These are phyloP conservation scores for Saposhnikovia divaricata DNA, from an alignment of 129 eudicot species.

Conservation along the genomic window DNA sequence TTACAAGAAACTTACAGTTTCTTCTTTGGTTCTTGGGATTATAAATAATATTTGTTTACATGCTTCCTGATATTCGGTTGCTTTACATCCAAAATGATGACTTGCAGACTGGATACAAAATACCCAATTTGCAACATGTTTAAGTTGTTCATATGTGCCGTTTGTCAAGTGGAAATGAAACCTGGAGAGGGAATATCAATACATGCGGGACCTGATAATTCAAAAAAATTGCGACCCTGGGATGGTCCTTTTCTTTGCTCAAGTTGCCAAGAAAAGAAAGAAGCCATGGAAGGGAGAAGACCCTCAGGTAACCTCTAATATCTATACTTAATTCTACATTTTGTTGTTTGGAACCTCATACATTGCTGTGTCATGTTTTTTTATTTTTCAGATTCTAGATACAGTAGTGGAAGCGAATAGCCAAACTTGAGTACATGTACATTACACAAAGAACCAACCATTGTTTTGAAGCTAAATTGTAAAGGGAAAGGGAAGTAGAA, in stretches of 20 bases:
- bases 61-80: neutral
- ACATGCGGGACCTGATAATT: conserved; percentile 41
- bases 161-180: conserved; percentile 84
- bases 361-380: neutral
- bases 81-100: neutral
- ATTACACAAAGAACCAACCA: conserved; percentile 12
- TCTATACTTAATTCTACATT: neutral
- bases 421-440: conserved; percentile 7
- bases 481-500: conserved; percentile 24
- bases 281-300: conserved; percentile 96
- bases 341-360: neutral
- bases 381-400: conserved; percentile 61
- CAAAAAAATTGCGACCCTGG: conserved; percentile 69
- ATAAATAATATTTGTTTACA: neutral
- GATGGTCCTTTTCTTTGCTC: conserved; percentile 94
- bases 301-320: conserved; percentile 38
- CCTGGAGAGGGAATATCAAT: conserved; percentile 91
- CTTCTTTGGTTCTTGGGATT: neutral
- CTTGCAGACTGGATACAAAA: conserved; percentile 69
- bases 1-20: neutral
- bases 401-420: conserved; percentile 63
- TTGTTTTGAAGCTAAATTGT: conserved; percentile 19
- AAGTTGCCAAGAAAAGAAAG: conserved; percentile 87
- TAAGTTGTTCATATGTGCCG: conserved; percentile 74
- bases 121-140: conserved; percentile 93